These are phyloP conservation scores for Penicillium sp. DNA, from an alignment of 2,329 filamentous ascomycete species.

Conservation along the genomic window DNA sequence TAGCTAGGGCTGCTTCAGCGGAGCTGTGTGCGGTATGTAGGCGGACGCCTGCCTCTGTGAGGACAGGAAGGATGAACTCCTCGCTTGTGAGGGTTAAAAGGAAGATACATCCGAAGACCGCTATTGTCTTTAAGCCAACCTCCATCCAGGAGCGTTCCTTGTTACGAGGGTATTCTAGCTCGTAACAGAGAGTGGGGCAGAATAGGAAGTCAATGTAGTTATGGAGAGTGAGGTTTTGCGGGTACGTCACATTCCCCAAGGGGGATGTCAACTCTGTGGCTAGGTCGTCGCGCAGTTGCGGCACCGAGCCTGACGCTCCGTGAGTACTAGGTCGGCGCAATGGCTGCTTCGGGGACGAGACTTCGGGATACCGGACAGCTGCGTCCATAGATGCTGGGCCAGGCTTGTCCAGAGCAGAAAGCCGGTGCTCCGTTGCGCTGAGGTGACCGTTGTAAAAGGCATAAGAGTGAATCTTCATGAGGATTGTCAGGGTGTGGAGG, in stretches of 20 bases:
- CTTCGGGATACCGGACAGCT: constrained; percentile 76
- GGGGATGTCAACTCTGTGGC: constrained; percentile 91
- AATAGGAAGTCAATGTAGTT: constrained; percentile 89
- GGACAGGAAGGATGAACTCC: constrained; percentile 91
- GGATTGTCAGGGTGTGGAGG: constrained; percentile 84
- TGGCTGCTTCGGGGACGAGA: constrained; percentile 39
- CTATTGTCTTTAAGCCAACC: constrained; percentile 81
- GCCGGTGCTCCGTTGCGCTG: constrained; percentile 80
- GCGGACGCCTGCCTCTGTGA: constrained; percentile 70
- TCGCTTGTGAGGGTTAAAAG: constrained; percentile 88
- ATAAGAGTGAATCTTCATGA: constrained; percentile 99
- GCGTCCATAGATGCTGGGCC: constrained; percentile 67
- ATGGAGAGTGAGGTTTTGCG: constrained; percentile 77
- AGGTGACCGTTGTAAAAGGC: constrained; percentile 98
- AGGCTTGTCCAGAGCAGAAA: constrained; percentile 81
- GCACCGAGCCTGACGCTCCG: constrained; percentile 58
- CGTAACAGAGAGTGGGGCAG: constrained; percentile 96
- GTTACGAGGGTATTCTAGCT: constrained; percentile 91
- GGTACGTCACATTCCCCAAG: constrained; percentile 87
- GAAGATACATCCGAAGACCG: constrained; percentile 96
- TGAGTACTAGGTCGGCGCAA: constrained; percentile 23
- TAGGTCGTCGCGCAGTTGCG: constrained; percentile 79
- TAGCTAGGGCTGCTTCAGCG: constrained; percentile 74
- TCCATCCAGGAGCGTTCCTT: constrained; percentile 76
- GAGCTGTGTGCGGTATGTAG: constrained; percentile 55